Evolutionary conservation across 2,329 filamentous ascomycete genomes (phyloP).

Genomic region (Nothopassalora personata): DNA sequence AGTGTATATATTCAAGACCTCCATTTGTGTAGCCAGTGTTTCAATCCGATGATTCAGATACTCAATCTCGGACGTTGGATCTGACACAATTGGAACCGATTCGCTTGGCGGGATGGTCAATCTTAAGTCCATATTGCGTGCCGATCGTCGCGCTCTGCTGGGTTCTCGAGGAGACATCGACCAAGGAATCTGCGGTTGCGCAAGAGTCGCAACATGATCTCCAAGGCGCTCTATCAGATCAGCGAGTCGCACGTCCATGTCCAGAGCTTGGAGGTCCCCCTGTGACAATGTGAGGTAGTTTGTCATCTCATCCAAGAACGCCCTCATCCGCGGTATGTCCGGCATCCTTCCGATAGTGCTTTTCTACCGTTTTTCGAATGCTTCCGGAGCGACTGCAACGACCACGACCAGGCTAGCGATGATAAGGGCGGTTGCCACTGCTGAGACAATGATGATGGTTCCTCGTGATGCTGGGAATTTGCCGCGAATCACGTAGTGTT

Average conservation of each 20-base stretch:
- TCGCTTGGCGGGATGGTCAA: background rate
- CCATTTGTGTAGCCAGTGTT: background rate
- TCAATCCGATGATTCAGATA: background rate
- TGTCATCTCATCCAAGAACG: background rate
- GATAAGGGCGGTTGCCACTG: constrained; percentile 57
- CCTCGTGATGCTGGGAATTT: constrained; percentile 76
- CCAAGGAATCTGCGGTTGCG: background rate
- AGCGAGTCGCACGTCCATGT: background rate
- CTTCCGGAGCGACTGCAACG: constrained; percentile 33
- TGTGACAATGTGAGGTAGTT: background rate
- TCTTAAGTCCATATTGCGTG: background rate
- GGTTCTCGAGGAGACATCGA: background rate
- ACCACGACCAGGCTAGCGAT: constrained; percentile 56
- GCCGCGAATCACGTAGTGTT: constrained; percentile 72
- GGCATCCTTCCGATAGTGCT: background rate
- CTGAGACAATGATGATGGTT: constrained; percentile 64
- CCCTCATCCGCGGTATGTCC: background rate
- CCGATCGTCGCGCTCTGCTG: background rate
- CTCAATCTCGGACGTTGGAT: background rate
- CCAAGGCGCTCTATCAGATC: background rate
- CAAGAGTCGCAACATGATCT: background rate
- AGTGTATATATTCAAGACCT: background rate
- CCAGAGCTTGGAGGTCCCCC: background rate
- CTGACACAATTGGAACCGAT: background rate
- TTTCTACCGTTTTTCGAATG: background rate